These are phyloP conservation scores for Volvox africanus DNA, from an alignment of 139 green algal genomes.

Conservation along the genomic window DNA sequence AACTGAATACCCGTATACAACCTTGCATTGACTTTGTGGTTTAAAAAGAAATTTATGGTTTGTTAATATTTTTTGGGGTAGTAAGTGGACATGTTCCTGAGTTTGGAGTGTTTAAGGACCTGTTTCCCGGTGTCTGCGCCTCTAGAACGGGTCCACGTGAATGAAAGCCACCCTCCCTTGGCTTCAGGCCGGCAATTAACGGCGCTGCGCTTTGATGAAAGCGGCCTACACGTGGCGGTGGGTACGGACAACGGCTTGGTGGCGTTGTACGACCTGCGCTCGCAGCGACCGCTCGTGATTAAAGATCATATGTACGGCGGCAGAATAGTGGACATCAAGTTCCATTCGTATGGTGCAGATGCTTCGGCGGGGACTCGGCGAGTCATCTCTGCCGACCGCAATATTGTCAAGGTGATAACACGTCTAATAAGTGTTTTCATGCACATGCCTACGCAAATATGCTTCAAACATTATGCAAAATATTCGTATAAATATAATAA, in stretches of 20 bases:
- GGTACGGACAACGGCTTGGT: conserved; percentile 91
- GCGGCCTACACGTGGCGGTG: conserved; percentile 87
- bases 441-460: no score
- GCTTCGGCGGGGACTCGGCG: conserved; percentile 39
- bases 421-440: neutral
- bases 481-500: no score
- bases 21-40: no score
- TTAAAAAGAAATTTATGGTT: no score
- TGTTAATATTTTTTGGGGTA: no score
- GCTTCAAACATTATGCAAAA: no score
- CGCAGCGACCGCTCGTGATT: conserved; percentile 75
- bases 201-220: conserved; percentile 87
- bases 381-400: conserved; percentile 89
- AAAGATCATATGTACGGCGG: conserved; percentile 98
- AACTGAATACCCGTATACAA: no score
- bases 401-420: conserved; percentile 86
- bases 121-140: neutral
- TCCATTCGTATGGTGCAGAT: conserved; percentile 69
- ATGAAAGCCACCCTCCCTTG: no score
- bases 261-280: conserved; percentile 89
- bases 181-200: conserved; percentile 81
- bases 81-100: neutral
- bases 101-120: neutral
- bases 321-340: conserved; percentile 96
- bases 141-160: no score